phyloP scores from a whole-genome alignment of 106 monocot genomes.

The Platanthera guangdongensis region DNA sequence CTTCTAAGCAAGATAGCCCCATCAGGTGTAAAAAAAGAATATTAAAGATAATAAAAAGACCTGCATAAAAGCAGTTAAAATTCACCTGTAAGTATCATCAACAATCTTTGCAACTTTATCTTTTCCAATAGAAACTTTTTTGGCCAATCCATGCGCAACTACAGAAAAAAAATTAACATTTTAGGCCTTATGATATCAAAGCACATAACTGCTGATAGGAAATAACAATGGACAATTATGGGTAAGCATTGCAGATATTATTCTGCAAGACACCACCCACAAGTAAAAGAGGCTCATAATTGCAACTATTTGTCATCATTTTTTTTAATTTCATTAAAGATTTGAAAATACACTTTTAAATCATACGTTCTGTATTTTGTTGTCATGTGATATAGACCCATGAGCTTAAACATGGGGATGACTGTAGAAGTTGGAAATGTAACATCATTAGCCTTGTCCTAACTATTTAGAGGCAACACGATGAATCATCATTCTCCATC shows the following conservation, averaged over 20 bases:
- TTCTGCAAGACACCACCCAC: background rate
- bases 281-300: background rate
- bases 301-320: background rate
- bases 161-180: background rate
- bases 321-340: background rate
- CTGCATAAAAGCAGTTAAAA: background rate
- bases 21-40: background rate
- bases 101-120: constrained; percentile 69
- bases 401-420: background rate
- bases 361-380: background rate
- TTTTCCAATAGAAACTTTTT: constrained; percentile 47
- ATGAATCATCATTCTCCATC: background rate
- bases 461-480: background rate
- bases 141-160: constrained; percentile 53
- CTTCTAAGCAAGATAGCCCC: background rate
- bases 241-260: background rate
- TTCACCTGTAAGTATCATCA: constrained; percentile 80
- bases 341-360: background rate
- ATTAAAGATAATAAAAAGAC: background rate
- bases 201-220: background rate
- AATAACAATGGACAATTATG: background rate
- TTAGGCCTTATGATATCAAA: background rate
- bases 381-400: background rate
- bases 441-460: background rate
- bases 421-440: background rate